These are phyloP conservation scores for Backusella macrospora DNA, from an alignment of 192 early-diverging fungal genomes.

Conservation along the genomic window DNA sequence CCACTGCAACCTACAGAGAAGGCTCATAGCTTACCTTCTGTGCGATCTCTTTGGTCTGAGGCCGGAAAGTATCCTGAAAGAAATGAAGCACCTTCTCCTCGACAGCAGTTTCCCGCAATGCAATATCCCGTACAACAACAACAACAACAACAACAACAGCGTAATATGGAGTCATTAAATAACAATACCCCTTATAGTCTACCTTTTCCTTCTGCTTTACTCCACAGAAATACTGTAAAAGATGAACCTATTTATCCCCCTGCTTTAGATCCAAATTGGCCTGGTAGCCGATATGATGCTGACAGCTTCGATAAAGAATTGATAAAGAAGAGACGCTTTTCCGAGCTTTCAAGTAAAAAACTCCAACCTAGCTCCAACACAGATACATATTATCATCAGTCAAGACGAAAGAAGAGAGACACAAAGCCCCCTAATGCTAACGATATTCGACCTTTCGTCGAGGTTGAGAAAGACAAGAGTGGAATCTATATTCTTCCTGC, in stretches of 20 bases:
- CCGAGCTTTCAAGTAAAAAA: background rate
- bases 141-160: background rate
- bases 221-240: background rate
- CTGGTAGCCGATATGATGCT: conserved; percentile 19
- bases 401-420: conserved; percentile 40
- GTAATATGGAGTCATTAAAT: background rate
- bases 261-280: conserved; percentile 18
- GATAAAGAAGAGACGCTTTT: conserved; percentile 14
- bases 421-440: conserved; percentile 42
- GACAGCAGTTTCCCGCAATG: conserved; percentile 1
- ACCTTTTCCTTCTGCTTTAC: background rate
- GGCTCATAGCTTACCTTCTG: conserved; percentile 9
- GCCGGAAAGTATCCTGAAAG: conserved; percentile 5
- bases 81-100: background rate
- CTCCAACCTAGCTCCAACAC: background rate
- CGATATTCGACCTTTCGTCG: conserved; percentile 36
- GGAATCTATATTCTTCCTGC: conserved; percentile 81
- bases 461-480: conserved; percentile 54
- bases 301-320: conserved; percentile 1
- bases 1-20: conserved; percentile 19
- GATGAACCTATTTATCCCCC: conserved; percentile 14
- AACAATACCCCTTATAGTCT: background rate
- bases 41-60: conserved; percentile 22
- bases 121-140: conserved; percentile 10
- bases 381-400: conserved; percentile 30